A percentile compares a stretch with the other conserved stretches of the same genome.
These are phyloP conservation scores for Lasiodiplodia citricola DNA, from an alignment of 2,329 filamentous ascomycete genomes.

Conservation along the genomic window DNA sequence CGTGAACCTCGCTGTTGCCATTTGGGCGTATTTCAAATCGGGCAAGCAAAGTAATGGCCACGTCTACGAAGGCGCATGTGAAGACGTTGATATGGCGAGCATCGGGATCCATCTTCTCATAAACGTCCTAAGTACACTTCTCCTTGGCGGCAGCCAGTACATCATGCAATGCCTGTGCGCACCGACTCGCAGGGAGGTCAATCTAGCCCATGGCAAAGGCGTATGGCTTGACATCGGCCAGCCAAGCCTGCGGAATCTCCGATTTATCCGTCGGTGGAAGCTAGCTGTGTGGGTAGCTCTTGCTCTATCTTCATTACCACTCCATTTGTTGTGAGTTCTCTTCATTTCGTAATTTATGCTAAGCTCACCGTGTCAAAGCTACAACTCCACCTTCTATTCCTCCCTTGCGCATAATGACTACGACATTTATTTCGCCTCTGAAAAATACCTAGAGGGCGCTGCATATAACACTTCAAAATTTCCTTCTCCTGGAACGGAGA, in stretches of 20 bases:
- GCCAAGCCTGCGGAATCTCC: constrained; percentile 46
- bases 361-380: not conserved
- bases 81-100: not conserved
- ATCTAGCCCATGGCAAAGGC: not conserved
- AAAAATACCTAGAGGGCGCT: not conserved
- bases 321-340: constrained; percentile 12
- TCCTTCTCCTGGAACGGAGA: not conserved
- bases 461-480: not conserved
- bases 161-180: constrained; percentile 7
- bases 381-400: not conserved
- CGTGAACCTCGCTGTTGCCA: not conserved
- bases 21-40: not conserved
- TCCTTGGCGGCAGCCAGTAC: constrained; percentile 4
- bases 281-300: not conserved
- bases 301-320: constrained; percentile 1
- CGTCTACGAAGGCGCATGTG: not conserved
- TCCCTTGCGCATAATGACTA: not conserved
- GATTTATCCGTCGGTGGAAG: constrained; percentile 27
- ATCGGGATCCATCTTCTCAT: constrained; percentile 46
- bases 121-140: constrained; percentile 1
- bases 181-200: constrained; percentile 12
- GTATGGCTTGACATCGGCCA: constrained; percentile 55
- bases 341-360: not conserved
- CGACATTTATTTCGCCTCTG: not conserved
- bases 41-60: not conserved